A percentile compares a stretch with the other conserved stretches of the same genome.
phyloP scores from a whole-genome alignment of 345 rosid genomes.

The Aquilaria sinensis region DNA sequence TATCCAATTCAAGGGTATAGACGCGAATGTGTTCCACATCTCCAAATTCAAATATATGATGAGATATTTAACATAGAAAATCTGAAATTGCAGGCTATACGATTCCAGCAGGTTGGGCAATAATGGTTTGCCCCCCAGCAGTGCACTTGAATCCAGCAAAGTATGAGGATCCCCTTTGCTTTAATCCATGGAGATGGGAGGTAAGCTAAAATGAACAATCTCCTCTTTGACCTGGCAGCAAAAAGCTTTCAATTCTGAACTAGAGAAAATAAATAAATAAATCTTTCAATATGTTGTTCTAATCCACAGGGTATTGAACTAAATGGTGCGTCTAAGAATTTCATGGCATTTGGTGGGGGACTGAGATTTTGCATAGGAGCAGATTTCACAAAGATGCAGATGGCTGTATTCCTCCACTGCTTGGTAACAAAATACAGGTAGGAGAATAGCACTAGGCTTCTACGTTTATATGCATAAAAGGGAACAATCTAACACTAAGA shows the following conservation, averaged over 20 bases:
- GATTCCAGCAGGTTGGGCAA: conserved; percentile 90
- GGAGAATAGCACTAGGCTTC: conserved; percentile 5
- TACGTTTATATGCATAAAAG: background rate
- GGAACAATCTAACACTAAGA: conserved; percentile 1
- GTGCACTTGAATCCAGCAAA: conserved; percentile 70
- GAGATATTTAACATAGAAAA: conserved; percentile 2
- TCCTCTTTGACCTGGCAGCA: background rate
- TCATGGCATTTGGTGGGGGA: conserved; percentile 98
- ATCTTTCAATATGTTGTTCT: background rate
- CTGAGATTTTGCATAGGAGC: conserved; percentile 96
- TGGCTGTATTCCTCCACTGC: conserved; percentile 81
- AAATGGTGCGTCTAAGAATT: conserved; percentile 59
- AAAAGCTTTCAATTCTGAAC: background rate
- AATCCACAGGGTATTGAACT: conserved; percentile 46
- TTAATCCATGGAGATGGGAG: conserved; percentile 92
- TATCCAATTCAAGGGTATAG: conserved; percentile 62
- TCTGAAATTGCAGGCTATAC: conserved; percentile 57
- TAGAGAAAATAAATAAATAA: too few species aligned
- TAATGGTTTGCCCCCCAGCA: conserved; percentile 95
- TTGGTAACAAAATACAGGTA: conserved; percentile 86
- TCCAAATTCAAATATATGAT: background rate
- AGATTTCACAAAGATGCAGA: conserved; percentile 83
- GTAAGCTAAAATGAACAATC: conserved; percentile 30
- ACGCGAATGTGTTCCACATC: background rate
- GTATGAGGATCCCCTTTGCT: conserved; percentile 68